These are phyloP conservation scores for Phyllosticta paracitricarpa DNA, from an alignment of 2,329 filamentous ascomycete genomes.

Conservation along the genomic window DNA sequence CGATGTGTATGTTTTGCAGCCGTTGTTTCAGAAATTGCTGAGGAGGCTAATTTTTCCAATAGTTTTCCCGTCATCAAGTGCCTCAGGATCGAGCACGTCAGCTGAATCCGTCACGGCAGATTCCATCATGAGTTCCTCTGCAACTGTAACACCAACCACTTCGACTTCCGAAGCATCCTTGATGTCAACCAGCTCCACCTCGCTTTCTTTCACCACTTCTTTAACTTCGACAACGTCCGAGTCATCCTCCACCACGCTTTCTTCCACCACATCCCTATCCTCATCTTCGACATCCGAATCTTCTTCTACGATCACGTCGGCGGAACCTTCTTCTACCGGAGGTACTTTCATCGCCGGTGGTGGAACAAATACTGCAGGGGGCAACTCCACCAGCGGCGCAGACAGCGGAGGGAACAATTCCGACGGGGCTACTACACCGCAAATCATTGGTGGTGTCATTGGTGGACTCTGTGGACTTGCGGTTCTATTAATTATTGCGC, in stretches of 20 bases:
- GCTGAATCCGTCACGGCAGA: neutral
- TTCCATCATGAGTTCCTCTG: neutral
- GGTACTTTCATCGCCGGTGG: conserved; percentile 12
- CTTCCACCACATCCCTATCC: neutral
- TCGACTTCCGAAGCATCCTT: neutral
- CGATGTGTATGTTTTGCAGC: neutral
- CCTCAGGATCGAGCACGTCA: neutral
- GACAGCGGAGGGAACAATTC: conserved; percentile 8
- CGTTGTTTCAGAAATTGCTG: neutral
- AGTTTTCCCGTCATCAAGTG: neutral
- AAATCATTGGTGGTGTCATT: conserved; percentile 53
- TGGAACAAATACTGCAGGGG: conserved; percentile 1
- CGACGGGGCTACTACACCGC: conserved; percentile 32
- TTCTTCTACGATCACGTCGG: conserved; percentile 8
- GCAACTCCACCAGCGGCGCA: neutral
- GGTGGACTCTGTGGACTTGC: conserved; percentile 50
- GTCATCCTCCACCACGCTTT: neutral
- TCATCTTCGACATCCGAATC: neutral
- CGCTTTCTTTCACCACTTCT: neutral
- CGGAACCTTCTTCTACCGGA: conserved; percentile 11
- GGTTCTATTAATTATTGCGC: conserved; percentile 38
- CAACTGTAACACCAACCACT: neutral
- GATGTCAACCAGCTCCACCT: neutral
- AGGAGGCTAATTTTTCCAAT: neutral
- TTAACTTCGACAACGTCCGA: neutral